phyloP scores from a whole-genome alignment of 495 filamentous ascomycete genomes.

The Aspergillus sparsus region DNA sequence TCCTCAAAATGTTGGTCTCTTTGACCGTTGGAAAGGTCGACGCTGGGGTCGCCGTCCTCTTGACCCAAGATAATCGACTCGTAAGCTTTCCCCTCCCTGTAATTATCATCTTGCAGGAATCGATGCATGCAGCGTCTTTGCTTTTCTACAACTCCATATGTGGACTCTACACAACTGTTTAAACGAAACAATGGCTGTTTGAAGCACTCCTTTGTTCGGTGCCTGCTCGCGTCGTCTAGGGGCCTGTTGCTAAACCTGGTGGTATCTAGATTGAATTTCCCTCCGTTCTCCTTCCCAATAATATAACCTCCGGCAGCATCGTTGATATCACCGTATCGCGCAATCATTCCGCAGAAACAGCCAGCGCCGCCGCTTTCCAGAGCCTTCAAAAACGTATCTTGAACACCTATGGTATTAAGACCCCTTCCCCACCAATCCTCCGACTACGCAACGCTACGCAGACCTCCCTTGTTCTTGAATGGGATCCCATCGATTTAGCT shows the following conservation, averaged over 20 bases:
- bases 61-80: constrained; percentile 95
- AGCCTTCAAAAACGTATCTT: constrained; percentile 85
- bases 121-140: constrained; percentile 10
- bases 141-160: neutral
- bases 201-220: neutral
- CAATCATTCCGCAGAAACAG: constrained; percentile 75
- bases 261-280: constrained; percentile 88
- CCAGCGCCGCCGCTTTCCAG: constrained; percentile 71
- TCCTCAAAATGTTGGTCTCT: constrained; percentile 79
- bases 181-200: constrained; percentile 7
- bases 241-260: constrained; percentile 11
- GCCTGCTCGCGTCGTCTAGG: constrained; percentile 1
- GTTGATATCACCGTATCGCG: constrained; percentile 96
- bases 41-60: constrained; percentile 92
- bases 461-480: constrained; percentile 95
- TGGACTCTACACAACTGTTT: neutral
- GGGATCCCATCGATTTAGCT: constrained; percentile 92
- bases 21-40: constrained; percentile 99
- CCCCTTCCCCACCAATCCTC: constrained; percentile 77
- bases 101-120: constrained; percentile 2
- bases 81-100: constrained; percentile 54
- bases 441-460: constrained; percentile 95
- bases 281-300: constrained; percentile 91
- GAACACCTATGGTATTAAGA: constrained; percentile 75
- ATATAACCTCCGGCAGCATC: constrained; percentile 92